Base-by-base conservation (phyloP, 306 rosid species). In the Amphicarpaea edgeworthii region DNA sequence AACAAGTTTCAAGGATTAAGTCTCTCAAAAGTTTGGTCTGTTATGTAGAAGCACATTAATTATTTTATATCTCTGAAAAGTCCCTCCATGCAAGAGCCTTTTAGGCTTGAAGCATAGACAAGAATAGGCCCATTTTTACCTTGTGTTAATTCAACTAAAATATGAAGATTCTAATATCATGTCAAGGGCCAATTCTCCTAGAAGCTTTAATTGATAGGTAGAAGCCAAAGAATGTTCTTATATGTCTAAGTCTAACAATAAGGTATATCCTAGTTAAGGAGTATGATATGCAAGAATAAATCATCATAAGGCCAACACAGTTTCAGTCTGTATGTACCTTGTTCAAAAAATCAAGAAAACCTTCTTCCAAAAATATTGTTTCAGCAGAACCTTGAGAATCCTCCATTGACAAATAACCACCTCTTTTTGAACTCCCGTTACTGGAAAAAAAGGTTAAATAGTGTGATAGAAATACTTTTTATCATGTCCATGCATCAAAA, bases 321-420 rank as follows among this genome's bases (percentile, higher is more conserved):
- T 57, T 77, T 77, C 80, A 79, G 77, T 42, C 63, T 28, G 58
- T 74, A 96, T 28, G 53, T 78, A 96, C 99, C 99, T 89, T 87
- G 82, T 89, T 87, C 83, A 96, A 58, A 84, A 81, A 96, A 66
- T 90, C 87, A 80, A 96, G 82, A 83, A 96, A 96, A 55, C 98
- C 99, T 75, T 84, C 87, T 80, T 89, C 87, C 90, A 92, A 80
- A 77, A 88, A 85, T 68, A 78, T 88, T 66, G 68, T 70, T 66
- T 49, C 55, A 37, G 84, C 72, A 73, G 85, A 86, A 81, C 98
- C 93, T 77, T 82, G 76, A 75, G 85, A 88, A 83, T 89, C 96
- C 84, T 96, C 92, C 76, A 87, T 76, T 26, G 91, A 89, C 70
- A 96, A 69, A 82, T 82, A 76, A 55, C 98, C 98, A 26, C 94